Base-by-base conservation (phyloP, 352 stramenopile species). In the Phytophthora fragariae region DNA sequence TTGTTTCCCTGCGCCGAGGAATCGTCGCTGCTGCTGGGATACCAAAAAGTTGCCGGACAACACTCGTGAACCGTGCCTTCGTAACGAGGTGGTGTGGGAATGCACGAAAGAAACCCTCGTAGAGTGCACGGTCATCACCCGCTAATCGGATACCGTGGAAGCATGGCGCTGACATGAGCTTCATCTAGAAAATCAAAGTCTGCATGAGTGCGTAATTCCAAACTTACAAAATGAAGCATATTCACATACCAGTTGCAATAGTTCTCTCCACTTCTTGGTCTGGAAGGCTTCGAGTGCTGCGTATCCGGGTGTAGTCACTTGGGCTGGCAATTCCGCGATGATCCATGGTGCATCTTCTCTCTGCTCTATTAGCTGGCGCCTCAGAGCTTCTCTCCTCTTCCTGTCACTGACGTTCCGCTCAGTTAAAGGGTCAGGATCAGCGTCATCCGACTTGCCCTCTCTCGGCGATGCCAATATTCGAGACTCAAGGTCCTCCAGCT, bases 31-130 rank as follows among this genome's bases (percentile, higher is more conserved):
- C 53, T 24, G 61, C 61, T 62, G 66, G 61, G 17, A 92, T 82
- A 27, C 79, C 82, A 50, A 83, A 83, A 27, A 92, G 77, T 52
- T 70, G 72, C n/a, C 86, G 82, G 15, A 89, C 56, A n/a, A 95
- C 85, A 58, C 86, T 88, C 21, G 73, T 70, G 58, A 95, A 90
- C 6, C 88, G 83, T 19, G 86, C 75, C 66, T 93, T 93, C 3
- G 88, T 82, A 19, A 92, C 86, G 57, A 88, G 71, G 8, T 90
- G 75, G 31, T 91, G 84, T 2, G 86, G 86, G 55, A 93, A 93
- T 15, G 88, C 84, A 31, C 86, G 84, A 57, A 86, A 85, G 39
- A 92, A 93, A 60, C 68, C 75, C 70, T 95, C 86, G 57, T 90
- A 95, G 9, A 95, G 71, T 57, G 83, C 73, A 21, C 80, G 84